Conservation (phyloP, 164 flowering plant species). For the Amborella trichopoda region DNA sequence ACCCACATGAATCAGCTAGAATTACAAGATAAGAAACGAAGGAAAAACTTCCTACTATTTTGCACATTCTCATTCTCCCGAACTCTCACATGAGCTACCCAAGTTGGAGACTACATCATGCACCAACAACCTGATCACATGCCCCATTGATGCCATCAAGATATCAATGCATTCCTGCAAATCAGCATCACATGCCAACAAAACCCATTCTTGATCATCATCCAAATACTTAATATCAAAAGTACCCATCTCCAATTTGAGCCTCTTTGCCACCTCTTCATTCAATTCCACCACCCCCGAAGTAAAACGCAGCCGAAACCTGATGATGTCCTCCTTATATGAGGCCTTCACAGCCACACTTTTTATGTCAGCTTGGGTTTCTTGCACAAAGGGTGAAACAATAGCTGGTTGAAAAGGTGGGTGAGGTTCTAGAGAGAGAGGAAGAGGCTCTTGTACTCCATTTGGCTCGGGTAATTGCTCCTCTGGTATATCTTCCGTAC, state of each 20-base stretch:
- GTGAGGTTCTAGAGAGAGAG: too few species aligned
- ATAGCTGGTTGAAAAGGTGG: too few species aligned
- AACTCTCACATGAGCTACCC: constrained; percentile 93
- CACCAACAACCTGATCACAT: constrained; percentile 47
- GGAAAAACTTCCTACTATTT: too few species aligned
- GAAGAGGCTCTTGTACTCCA: too few species aligned
- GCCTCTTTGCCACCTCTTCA: constrained; percentile 82
- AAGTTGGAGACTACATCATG: constrained; percentile 48
- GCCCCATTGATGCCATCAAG: constrained; percentile 42
- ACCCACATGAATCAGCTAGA: too few species aligned
- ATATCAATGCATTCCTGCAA: constrained; percentile 76
- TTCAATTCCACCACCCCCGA: constrained; percentile 49
- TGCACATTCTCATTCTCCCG: constrained; percentile 34
- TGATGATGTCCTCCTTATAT: constrained; percentile 66
- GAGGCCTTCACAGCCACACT: constrained; percentile 65
- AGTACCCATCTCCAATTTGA: constrained; percentile 71
- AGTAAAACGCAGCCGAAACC: constrained; percentile 43
- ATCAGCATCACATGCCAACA: constrained; percentile 78
- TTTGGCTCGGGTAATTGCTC: constrained; percentile 31
- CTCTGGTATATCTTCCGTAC: constrained; percentile 30
- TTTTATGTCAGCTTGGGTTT: not conserved
- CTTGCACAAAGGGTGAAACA: not conserved
- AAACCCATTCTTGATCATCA: constrained; percentile 85
- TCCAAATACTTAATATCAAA: constrained; percentile 81
- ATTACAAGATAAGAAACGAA: too few species aligned